Conservation (phyloP, 306 rosid species). For the Arachis hypogaea region DNA sequence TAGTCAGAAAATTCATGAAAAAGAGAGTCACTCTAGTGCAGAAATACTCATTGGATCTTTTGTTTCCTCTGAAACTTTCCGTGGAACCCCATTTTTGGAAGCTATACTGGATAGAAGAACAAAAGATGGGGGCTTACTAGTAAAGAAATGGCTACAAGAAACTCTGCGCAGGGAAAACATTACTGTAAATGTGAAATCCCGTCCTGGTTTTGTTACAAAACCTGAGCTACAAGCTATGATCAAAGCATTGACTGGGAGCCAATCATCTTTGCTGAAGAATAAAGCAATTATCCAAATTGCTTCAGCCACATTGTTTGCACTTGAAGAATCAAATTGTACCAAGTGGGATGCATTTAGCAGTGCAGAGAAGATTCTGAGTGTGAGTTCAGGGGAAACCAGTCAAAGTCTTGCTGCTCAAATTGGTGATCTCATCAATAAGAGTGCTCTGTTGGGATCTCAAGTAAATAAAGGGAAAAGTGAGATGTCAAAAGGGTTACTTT, state of each 20-base stretch:
- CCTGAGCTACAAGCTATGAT: conserved; percentile 75
- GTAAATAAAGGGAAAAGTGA: conserved; percentile 54
- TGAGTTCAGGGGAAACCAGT: conserved; percentile 84
- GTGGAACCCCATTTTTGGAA: conserved; percentile 82
- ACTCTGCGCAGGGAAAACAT: conserved; percentile 65
- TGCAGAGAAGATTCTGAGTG: conserved; percentile 71
- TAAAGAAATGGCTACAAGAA: conserved; percentile 97
- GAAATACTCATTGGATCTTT: conserved; percentile 70
- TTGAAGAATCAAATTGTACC: conserved; percentile 66
- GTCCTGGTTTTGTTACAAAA: conserved; percentile 65
- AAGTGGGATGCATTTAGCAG: conserved; percentile 88
- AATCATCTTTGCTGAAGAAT: conserved; percentile 71
- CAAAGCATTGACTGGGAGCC: conserved; percentile 72
- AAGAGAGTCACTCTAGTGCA: conserved; percentile 40
- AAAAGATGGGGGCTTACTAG: conserved; percentile 75
- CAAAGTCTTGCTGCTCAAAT: conserved; percentile 94
- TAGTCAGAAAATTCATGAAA: conserved; percentile 55
- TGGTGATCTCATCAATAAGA: conserved; percentile 79
- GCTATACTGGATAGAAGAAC: conserved; percentile 83
- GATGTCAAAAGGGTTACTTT: conserved; percentile 63
- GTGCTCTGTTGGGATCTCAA: conserved; percentile 66
- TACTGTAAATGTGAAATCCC: conserved; percentile 63
- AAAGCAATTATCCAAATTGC: conserved; percentile 94
- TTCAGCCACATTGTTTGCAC: conserved; percentile 69
- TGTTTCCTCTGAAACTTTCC: conserved; percentile 74